phyloP scores from a whole-genome alignment of 345 rosid genomes.

The Streptanthus diversifolius region DNA sequence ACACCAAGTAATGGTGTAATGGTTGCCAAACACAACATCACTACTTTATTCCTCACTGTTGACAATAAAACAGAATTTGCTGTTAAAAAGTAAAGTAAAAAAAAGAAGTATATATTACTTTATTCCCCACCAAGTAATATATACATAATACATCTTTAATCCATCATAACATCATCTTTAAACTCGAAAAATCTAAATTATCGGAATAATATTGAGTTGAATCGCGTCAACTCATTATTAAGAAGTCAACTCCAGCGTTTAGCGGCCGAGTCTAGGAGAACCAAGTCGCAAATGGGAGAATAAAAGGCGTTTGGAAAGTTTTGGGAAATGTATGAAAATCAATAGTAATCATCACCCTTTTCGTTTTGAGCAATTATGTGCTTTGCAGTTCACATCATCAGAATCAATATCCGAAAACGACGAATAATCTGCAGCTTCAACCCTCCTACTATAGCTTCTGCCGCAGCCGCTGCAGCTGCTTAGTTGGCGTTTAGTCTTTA shows the following conservation, averaged over 20 bases:
- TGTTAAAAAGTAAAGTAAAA: too few species aligned
- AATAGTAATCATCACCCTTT: background rate
- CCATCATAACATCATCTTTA: background rate
- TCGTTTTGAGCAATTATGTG: conserved; percentile 25
- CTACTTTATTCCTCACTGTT: too few species aligned
- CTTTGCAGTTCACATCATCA: conserved; percentile 33
- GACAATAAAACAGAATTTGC: too few species aligned
- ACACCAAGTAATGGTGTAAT: too few species aligned
- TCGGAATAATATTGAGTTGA: background rate
- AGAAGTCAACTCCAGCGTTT: conserved; percentile 22
- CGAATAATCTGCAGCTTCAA: conserved; percentile 50
- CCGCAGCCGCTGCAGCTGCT: conserved; percentile 36
- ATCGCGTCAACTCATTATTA: background rate
- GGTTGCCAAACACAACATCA: too few species aligned
- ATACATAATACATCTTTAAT: background rate
- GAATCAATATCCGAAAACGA: conserved; percentile 73
- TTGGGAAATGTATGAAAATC: too few species aligned
- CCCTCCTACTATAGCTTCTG: conserved; percentile 29
- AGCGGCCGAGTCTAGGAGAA: conserved; percentile 4
- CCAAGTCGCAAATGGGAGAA: background rate
- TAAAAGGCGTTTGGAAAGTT: background rate
- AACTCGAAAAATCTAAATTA: background rate
- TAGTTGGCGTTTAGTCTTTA: conserved; percentile 27
- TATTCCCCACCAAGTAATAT: too few species aligned
- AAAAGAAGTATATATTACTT: too few species aligned